phyloP scores from a whole-genome alignment of 345 rosid species.

The Cardamine resedifolia region DNA sequence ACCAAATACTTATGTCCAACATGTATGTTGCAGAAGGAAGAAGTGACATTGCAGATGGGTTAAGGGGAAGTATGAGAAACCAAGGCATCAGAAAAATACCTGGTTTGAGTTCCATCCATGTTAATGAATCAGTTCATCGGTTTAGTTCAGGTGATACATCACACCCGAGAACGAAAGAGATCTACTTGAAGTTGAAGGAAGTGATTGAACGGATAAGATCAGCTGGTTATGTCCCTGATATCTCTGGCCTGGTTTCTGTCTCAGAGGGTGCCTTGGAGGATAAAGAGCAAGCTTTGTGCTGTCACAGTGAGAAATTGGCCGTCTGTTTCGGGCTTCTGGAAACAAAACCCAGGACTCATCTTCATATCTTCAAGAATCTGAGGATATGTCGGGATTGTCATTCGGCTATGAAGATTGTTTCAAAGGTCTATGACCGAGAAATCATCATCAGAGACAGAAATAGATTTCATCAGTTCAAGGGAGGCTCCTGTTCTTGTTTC shows the following conservation, averaged over 20 bases:
- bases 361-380: constrained; percentile 68
- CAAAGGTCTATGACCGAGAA: constrained; percentile 58
- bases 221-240: constrained; percentile 62
- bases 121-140: constrained; percentile 53
- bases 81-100: constrained; percentile 63
- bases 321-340: constrained; percentile 71
- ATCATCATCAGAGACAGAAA: constrained; percentile 76
- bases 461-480: constrained; percentile 71
- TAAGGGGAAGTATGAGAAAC: constrained; percentile 50
- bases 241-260: constrained; percentile 42
- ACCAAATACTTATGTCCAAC: constrained; percentile 64
- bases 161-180: constrained; percentile 52
- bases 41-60: constrained; percentile 42
- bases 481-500: constrained; percentile 77
- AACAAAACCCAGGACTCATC: constrained; percentile 51
- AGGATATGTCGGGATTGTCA: constrained; percentile 81
- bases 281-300: constrained; percentile 67
- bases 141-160: constrained; percentile 75
- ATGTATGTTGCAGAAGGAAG: constrained; percentile 64
- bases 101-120: constrained; percentile 71
- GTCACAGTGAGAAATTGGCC: constrained; percentile 83
- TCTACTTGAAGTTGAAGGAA: constrained; percentile 54
- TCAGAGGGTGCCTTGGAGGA: constrained; percentile 53
- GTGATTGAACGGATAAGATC: constrained; percentile 58
- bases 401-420: constrained; percentile 63